Conservation (phyloP, 352 stramenopile genomes). For the Globisporangium paddicum region DNA sequence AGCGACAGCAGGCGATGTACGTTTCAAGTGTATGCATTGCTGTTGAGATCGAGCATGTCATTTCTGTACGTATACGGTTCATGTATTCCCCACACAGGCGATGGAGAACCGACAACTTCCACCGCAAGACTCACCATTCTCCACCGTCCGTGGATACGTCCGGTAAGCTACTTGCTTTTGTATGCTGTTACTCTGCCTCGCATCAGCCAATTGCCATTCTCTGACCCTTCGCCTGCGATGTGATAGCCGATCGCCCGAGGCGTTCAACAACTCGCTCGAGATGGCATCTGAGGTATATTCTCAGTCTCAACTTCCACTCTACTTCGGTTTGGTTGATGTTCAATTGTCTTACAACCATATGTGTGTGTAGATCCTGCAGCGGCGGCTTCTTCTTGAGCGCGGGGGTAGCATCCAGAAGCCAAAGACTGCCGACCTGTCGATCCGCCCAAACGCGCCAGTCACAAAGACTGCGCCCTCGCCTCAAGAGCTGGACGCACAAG, state of each 20-base stretch:
- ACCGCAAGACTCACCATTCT: slow-evolving; percentile 23
- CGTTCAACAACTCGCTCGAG: slow-evolving; percentile 7
- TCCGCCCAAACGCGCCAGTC: neutral
- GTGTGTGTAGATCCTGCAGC: slow-evolving; percentile 3
- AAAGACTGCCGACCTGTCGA: slow-evolving; percentile 4
- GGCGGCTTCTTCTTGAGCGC: neutral
- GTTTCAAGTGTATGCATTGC: neutral
- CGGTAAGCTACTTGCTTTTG: slow-evolving; percentile 22
- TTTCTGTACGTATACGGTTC: slow-evolving; percentile 17
- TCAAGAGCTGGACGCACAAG: neutral
- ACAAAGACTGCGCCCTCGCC: neutral
- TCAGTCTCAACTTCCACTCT: neutral
- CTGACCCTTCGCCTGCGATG: neutral
- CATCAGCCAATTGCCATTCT: neutral
- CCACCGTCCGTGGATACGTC: slow-evolving; percentile 39
- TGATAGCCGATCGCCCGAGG: slow-evolving; percentile 8
- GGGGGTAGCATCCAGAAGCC: slow-evolving; percentile 10
- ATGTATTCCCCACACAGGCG: neutral
- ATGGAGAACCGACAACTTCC: slow-evolving; percentile 12
- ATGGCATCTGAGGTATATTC: slow-evolving; percentile 3
- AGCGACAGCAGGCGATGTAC: slow-evolving; percentile 26
- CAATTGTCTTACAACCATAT: neutral
- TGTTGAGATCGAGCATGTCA: too few relatives aligned
- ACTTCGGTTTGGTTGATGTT: too few relatives aligned
- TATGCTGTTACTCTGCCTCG: neutral